Base-by-base conservation (phyloP, 345 rosid species). In the Salix dunnii region DNA sequence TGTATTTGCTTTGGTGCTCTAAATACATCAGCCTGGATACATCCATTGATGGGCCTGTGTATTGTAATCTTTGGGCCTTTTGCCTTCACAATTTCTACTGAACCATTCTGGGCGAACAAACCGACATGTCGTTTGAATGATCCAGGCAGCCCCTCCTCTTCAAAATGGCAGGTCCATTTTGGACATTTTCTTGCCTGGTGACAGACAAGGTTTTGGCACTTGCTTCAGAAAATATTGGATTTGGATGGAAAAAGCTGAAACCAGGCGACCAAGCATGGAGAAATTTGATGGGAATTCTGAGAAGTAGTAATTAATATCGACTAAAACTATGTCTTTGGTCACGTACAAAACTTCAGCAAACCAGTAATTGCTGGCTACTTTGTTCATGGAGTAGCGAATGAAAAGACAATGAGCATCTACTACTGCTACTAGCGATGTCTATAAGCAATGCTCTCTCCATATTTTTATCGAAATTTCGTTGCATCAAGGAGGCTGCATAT, bases 401-500 rank as follows among this genome's bases (percentile, higher is more conserved):
- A 13, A 71, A 73, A 31, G 77, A 71, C 46, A 20, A 67, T 12
- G 77, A 81, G 62, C 77, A 71, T 53, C 31, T 23, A 62, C 62
- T 21, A 63, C 63, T 36, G 11, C 10, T 49, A 3, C 69, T 18
- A 61, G 21, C 38, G 18, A 76, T 9, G 9, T 82, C 65, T 49
- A 16, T 46, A 16, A 77, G 70, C 31, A 75, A 16, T 3, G 86
- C 83, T 58, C 58, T 69, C 79, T 83, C 82, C 27, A 73, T 38
- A 7, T 84, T 81, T 70, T 63, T 48, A 9, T 69, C 46, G 9
- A 46, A 25, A 17, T 3, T 21, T 33, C 55, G 68, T 72, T 11
- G 69, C 55, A 87, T 72, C 76, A 84, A 42, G 7, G 68, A 67
- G 31, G 76, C 46, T n/a, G 74, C 30, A 46, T 84, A 74, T 61